Evolutionary conservation across 805 yeast genomes (phyloP), one percentile per base, ranked within the genome.

Genomic region (Metschnikowia cerradonensis): DNA sequence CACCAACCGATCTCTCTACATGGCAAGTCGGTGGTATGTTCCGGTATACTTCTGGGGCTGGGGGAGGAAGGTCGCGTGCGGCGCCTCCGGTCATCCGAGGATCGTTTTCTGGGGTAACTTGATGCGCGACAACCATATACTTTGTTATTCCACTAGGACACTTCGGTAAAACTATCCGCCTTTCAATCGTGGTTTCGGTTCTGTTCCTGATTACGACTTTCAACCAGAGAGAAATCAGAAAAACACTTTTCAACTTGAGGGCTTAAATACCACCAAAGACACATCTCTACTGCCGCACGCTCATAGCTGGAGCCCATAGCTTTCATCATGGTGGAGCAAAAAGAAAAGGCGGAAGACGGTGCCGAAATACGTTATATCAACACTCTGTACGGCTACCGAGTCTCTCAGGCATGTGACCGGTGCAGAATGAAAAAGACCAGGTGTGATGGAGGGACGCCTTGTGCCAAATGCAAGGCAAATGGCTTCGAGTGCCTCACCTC

Each of bases 401-500:
- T 84, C 2, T 79, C 86, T 1, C 94, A 87, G 65, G 94, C 94
- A 2, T 87, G 95, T 67, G 94, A 87, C 64, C 71, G 94, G 33
- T 87, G 94, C 60, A 72, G 92, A 41, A 80, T 84, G 55, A 84
- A 88, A 58, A 87, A 86, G 67, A 84, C 86, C 55, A 82, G 83
- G 55, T 87, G 94, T 66, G 87, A 85, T 60, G 92, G 91, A 1
- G 73, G 76, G 52, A 75, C 80, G 2, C 90, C 90, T 1, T 87
- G 95, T 63, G 73, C 82, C 35, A 84, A 84, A 60, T 87, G 94
- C 62, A 67, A 71, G 34, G 79, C 79, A 54, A 81, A 83, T 40
- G 85, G 84, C 0, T 83, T 83, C 59, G 81, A 78, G 41, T 87
- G 95, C 64, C 78, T 81, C 38, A 86, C 86, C 3, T 80, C 86